phyloP scores from a whole-genome alignment of 192 early-diverging fungal species.

The Geranomyces variabilis region DNA sequence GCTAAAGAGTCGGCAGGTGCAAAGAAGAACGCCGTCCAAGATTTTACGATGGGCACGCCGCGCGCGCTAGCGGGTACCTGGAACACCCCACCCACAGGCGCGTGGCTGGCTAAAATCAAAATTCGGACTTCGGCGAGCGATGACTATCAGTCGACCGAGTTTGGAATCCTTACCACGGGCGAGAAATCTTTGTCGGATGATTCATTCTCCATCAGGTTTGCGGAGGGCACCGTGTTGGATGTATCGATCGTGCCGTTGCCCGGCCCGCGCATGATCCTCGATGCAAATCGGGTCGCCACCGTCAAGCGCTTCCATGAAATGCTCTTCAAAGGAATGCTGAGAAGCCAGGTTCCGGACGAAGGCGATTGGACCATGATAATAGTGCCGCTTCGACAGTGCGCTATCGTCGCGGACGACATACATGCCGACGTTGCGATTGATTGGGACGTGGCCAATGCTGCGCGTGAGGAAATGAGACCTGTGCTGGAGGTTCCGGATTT shows the following conservation, averaged over 20 bases:
- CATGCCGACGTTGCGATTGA: conserved; percentile 12
- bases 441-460: conserved; percentile 18
- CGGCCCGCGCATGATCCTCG: background rate
- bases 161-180: conserved; percentile 12
- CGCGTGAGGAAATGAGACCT: background rate
- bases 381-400: conserved; percentile 12
- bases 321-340: conserved; percentile 30
- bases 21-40: background rate
- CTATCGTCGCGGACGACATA: background rate
- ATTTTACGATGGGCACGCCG: conserved; percentile 24
- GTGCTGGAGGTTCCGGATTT: conserved; percentile 2
- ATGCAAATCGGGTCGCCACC: background rate
- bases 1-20: background rate
- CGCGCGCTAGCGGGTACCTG: background rate
- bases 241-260: background rate
- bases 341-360: conserved; percentile 22
- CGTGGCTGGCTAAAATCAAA: conserved; percentile 9
- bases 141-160: background rate
- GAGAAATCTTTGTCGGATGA: background rate
- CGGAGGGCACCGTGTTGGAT: background rate
- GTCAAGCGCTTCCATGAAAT: conserved; percentile 24
- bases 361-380: conserved; percentile 27
- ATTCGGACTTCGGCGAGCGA: background rate
- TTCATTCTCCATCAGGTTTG: background rate
- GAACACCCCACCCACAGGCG: background rate